These are phyloP conservation scores for Colletotrichum sp. DNA, from an alignment of 2,329 filamentous ascomycete species.

Conservation along the genomic window DNA sequence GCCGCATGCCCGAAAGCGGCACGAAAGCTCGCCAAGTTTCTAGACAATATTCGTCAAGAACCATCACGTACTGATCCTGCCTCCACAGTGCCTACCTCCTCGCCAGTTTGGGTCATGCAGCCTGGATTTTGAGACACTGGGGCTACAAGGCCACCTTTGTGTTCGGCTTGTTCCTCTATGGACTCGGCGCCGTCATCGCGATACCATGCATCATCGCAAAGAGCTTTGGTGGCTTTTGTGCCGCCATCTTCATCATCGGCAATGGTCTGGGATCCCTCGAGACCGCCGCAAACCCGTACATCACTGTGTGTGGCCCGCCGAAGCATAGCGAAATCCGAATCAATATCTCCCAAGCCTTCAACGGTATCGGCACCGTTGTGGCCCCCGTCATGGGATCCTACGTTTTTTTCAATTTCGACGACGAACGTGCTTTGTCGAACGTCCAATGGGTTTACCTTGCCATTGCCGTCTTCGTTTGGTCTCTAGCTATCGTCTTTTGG, in stretches of 20 bases:
- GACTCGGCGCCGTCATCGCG: slow-evolving; percentile 61
- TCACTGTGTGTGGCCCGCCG: slow-evolving; percentile 54
- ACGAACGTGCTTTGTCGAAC: slow-evolving; percentile 60
- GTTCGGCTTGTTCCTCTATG: slow-evolving; percentile 69
- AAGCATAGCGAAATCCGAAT: slow-evolving; percentile 58
- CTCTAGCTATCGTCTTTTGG: slow-evolving; percentile 71
- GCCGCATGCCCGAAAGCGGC: background rate
- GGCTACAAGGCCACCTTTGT: slow-evolving; percentile 51
- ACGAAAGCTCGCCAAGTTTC: background rate
- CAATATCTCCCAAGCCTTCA: slow-evolving; percentile 59
- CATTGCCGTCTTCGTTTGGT: slow-evolving; percentile 73
- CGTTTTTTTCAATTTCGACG: slow-evolving; percentile 64
- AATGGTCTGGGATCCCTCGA: slow-evolving; percentile 77
- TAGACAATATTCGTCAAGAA: background rate
- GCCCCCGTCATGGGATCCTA: slow-evolving; percentile 76
- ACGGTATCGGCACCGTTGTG: slow-evolving; percentile 60
- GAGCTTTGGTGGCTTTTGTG: slow-evolving; percentile 78
- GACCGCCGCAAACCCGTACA: slow-evolving; percentile 77
- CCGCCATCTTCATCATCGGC: slow-evolving; percentile 75
- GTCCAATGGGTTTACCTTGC: slow-evolving; percentile 81
- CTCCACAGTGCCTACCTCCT: slow-evolving; percentile 39
- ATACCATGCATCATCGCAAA: slow-evolving; percentile 39
- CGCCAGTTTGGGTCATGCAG: slow-evolving; percentile 43
- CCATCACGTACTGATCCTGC: background rate
- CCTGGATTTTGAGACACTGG: slow-evolving; percentile 44